Conservation (phyloP, 192 early-diverging fungal species). For the Bifiguratus adelaidae region DNA sequence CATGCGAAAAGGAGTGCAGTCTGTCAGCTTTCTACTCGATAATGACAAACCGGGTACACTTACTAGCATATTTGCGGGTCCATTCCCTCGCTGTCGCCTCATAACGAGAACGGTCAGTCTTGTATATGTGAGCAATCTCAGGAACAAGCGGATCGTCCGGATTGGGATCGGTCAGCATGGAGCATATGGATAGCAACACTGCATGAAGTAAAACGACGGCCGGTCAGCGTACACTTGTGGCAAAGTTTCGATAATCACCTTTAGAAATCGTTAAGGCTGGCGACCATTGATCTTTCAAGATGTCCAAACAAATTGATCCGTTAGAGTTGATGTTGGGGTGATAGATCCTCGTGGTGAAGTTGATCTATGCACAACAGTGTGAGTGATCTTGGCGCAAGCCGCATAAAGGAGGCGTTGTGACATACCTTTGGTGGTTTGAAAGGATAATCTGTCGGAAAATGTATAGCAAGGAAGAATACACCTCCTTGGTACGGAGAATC, state of each 20-base stretch:
- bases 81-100: slow-evolving; percentile 87
- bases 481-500: slow-evolving; percentile 91
- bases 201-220: slow-evolving; percentile 2
- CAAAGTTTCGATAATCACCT: slow-evolving; percentile 36
- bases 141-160: slow-evolving; percentile 94
- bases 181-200: slow-evolving; percentile 97
- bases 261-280: slow-evolving; percentile 98
- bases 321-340: slow-evolving; percentile 99
- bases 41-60: too few species aligned
- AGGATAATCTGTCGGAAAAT: slow-evolving; percentile 97
- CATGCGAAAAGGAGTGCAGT: too few species aligned
- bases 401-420: slow-evolving; percentile 7
- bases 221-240: neutral
- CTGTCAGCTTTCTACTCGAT: too few species aligned
- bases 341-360: slow-evolving; percentile 94
- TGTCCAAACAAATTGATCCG: slow-evolving; percentile 97
- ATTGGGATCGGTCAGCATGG: slow-evolving; percentile 97
- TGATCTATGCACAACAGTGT: slow-evolving; percentile 40
- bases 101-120: slow-evolving; percentile 84
- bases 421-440: slow-evolving; percentile 96
- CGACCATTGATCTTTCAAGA: slow-evolving; percentile 97
- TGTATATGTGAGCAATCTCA: slow-evolving; percentile 97
- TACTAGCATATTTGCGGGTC: slow-evolving; percentile 88
- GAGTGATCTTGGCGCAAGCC: neutral
- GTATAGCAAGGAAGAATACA: slow-evolving; percentile 95